phyloP scores from a whole-genome alignment of 2,329 filamentous ascomycete species.

The Scedosporium apiospermum region DNA sequence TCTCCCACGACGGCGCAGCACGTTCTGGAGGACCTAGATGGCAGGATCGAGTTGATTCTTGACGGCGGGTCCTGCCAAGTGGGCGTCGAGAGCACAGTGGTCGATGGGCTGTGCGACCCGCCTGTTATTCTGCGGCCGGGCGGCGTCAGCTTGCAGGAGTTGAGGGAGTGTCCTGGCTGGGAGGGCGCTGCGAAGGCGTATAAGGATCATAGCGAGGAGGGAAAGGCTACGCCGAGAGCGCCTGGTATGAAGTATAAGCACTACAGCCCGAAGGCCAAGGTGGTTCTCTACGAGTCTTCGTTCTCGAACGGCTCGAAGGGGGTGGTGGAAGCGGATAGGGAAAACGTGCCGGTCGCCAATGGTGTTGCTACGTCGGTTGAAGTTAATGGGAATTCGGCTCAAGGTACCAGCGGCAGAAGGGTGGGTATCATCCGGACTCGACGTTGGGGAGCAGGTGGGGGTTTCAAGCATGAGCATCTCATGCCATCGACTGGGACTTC shows the following conservation, averaged over 20 bases:
- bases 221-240: conserved; percentile 60
- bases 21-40: conserved; percentile 74
- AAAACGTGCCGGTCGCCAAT: conserved; percentile 15
- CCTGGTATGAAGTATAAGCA: conserved; percentile 99
- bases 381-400: conserved; percentile 8
- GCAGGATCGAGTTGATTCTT: conserved; percentile 75
- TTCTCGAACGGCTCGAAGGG: conserved; percentile 24
- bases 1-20: conserved; percentile 87
- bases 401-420: conserved; percentile 13
- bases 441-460: conserved; percentile 38
- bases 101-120: conserved; percentile 76
- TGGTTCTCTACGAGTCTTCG: conserved; percentile 67
- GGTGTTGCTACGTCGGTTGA: not conserved
- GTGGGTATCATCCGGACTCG: conserved; percentile 49
- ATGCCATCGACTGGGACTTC: conserved; percentile 17
- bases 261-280: conserved; percentile 83
- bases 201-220: conserved; percentile 61
- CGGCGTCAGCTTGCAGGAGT: conserved; percentile 72
- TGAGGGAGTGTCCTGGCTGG: conserved; percentile 71
- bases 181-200: conserved; percentile 69
- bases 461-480: conserved; percentile 17
- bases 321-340: conserved; percentile 25
- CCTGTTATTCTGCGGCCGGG: conserved; percentile 80
- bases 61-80: conserved; percentile 82
- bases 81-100: conserved; percentile 93